Evolutionary conservation across 257 asterid species (phyloP).

Genomic region (Solanum paucissectum): DNA sequence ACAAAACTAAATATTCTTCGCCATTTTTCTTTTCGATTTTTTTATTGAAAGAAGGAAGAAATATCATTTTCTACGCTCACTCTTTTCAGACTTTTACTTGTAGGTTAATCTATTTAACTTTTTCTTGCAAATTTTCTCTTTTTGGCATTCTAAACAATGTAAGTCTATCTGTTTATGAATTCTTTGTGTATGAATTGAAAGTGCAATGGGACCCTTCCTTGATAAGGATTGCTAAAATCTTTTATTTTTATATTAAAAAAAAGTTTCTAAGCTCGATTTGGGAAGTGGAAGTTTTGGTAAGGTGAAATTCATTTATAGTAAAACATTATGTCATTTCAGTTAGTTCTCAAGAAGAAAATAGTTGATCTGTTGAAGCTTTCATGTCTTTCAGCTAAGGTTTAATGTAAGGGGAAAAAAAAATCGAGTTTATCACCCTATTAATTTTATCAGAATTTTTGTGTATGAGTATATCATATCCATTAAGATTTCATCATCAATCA

Average conservation of each 20-base stretch:
- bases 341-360: background rate
- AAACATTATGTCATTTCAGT: too few species aligned
- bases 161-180: background rate
- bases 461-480: background rate
- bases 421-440: too few species aligned
- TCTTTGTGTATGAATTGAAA: too few species aligned
- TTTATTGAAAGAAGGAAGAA: background rate
- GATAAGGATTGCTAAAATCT: background rate
- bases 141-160: background rate
- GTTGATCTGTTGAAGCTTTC: background rate
- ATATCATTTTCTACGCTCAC: background rate
- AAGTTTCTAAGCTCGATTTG: background rate
- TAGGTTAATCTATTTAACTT: background rate
- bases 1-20: too few species aligned
- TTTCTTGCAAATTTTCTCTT: background rate
- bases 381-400: background rate
- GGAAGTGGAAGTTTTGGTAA: background rate
- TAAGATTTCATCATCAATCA: background rate
- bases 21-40: background rate
- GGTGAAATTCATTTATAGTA: too few species aligned
- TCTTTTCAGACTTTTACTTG: too few species aligned
- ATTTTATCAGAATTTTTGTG: too few species aligned
- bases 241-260: too few species aligned
- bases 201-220: background rate
- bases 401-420: too few species aligned